phyloP scores from a whole-genome alignment of 1,284 basidiomycete species.

The Trichosporon sp. region DNA sequence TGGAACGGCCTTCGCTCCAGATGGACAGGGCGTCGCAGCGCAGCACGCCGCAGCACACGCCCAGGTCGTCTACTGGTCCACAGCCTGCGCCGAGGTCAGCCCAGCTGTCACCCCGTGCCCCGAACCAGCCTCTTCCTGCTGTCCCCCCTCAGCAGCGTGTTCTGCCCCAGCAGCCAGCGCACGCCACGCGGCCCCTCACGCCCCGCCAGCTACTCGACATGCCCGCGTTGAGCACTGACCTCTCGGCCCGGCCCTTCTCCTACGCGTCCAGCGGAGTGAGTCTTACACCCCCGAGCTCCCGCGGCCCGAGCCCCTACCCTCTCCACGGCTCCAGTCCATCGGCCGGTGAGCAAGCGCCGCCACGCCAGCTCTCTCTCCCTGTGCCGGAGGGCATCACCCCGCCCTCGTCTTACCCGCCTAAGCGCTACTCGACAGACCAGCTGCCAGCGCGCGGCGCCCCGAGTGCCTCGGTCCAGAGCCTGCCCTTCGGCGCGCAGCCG shows the following conservation, averaged over 20 bases:
- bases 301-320: not conserved
- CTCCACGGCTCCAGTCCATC: not conserved
- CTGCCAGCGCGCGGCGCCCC: not conserved
- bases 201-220: not conserved
- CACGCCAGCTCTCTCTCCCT: not conserved
- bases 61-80: not conserved
- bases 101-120: not conserved
- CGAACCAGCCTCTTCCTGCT: not conserved
- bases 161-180: not conserved
- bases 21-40: not conserved
- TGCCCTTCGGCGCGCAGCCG: not conserved
- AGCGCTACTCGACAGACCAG: not conserved
- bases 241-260: not conserved
- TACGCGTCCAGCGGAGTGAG: not conserved
- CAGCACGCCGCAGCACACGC: not conserved
- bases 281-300: not conserved
- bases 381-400: not conserved
- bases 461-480: not conserved
- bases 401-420: not conserved
- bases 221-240: not conserved
- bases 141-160: not conserved
- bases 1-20: not conserved
- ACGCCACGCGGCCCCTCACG: not conserved
- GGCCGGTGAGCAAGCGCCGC: not conserved
- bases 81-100: too few relatives aligned